These are phyloP conservation scores for Globisporangium megalacanthum DNA, from an alignment of 352 stramenopile species.

Conservation along the genomic window DNA sequence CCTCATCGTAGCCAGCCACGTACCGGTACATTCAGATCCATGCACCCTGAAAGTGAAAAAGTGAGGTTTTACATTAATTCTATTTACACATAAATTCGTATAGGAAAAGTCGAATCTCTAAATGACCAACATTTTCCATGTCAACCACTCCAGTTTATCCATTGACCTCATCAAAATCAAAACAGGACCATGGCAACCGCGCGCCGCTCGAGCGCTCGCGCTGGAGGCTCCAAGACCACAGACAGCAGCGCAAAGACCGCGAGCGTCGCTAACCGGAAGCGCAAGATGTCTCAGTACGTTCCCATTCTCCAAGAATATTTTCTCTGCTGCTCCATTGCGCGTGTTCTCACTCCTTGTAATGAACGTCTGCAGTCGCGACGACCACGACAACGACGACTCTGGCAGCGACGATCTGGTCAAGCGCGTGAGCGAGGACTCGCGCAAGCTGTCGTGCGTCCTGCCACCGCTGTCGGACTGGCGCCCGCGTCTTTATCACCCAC, in stretches of 20 bases:
- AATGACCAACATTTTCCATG: no score
- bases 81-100: no score
- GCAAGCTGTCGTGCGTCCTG: slow-evolving; percentile 16
- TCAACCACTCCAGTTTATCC: no score
- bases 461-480: not conserved
- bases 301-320: no score
- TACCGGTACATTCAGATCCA: not conserved
- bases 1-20: not conserved
- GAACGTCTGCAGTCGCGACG: not conserved
- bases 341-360: not conserved
- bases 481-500: not conserved
- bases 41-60: no score
- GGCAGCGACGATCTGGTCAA: slow-evolving; percentile 35
- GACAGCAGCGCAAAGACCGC: not conserved
- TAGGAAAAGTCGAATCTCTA: no score
- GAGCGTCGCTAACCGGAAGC: not conserved
- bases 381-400: slow-evolving; percentile 18
- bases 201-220: slow-evolving; percentile 1
- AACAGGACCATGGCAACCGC: slow-evolving; percentile 1
- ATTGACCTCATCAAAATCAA: no score
- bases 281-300: slow-evolving; percentile 3
- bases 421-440: slow-evolving; percentile 36
- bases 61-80: no score
- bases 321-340: not conserved
- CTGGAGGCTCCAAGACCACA: not conserved